Evolutionary conservation across 1,139 yeast genomes (phyloP), one percentile per base, ranked within the genome.

Genomic region (Zhuliangozyma parablackwelliae): DNA sequence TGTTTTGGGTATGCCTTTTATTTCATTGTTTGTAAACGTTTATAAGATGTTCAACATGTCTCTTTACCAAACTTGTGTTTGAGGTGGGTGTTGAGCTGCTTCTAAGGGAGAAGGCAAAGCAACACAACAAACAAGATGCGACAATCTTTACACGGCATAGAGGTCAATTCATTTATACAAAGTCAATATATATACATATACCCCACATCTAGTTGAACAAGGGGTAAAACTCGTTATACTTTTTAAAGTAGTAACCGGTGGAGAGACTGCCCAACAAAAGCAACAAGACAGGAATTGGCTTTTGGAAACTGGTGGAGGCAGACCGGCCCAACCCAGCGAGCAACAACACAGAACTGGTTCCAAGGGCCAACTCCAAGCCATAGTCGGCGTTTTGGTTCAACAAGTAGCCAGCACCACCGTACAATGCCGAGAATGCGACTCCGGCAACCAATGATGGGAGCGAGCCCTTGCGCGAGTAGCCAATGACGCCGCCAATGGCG

Each of bases 391-490:
- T 86, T 42, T 80, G 66, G 45, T 77, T 74, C 46, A 87, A 68
- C 48, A 89, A 69, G 60, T 86, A 85, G 27, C 95, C 96, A 1
- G 96, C 83, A 40, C 71, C 57, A 16, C 88, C 94, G 58, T 80
- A 90, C 31, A 83, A 58, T 5, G 77, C 70, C 9, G 94, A 79
- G 46, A 88, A 70, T 0, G 82, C 66, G 8, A 82, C 53, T 26
- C 97, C 97, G 2, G 94, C 95, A 32, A 80, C 63, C 39, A 89
- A 69, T 0, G 96, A 88, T 20, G 96, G 95, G 28, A 82, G 52
- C 2, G 96, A 86, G 11, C 82, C 76, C 53, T 83, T 83, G 48
- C 85, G 83, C 42, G 72, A 55, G 59, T 66, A 85, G 30, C 95
- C 95, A 61, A 80, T 75, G 30, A 78, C 46, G 33, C 95, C 95